These are phyloP conservation scores for Parachaetomium inaequale DNA, from an alignment of 495 filamentous ascomycete genomes.

Conservation along the genomic window DNA sequence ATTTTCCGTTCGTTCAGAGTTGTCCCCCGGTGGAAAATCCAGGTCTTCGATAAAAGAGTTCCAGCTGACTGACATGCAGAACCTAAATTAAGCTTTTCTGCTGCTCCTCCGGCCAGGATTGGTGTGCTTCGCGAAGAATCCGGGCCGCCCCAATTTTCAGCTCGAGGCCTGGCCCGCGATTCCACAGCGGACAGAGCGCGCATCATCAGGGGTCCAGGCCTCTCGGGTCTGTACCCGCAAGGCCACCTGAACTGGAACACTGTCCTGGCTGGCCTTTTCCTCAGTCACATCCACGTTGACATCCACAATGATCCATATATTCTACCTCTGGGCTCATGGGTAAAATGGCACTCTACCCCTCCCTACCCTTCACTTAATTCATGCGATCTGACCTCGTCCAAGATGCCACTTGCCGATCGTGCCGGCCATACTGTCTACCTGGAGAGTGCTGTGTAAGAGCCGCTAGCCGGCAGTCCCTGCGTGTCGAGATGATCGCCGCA, in stretches of 20 bases:
- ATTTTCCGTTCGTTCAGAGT: neutral
- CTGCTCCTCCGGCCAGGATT: neutral
- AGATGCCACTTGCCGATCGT: neutral
- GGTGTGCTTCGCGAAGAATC: conserved; percentile 3
- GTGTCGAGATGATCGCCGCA: neutral
- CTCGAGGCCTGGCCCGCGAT: neutral
- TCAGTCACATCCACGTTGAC: too few relatives aligned
- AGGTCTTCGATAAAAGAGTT: neutral
- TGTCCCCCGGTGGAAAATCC: neutral
- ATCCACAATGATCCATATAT: too few relatives aligned
- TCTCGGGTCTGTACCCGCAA: too few relatives aligned
- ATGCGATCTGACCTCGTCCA: neutral
- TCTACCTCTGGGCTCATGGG: too few relatives aligned
- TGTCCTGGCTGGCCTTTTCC: too few relatives aligned
- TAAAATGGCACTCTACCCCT: too few relatives aligned
- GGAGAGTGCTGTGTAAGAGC: too few relatives aligned
- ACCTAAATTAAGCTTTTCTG: neutral
- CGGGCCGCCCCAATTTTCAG: neutral
- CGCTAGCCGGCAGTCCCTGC: conserved; percentile 4
- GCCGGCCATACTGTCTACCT: too few relatives aligned
- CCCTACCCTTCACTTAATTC: too few relatives aligned
- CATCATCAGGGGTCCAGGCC: too few relatives aligned
- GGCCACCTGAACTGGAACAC: too few relatives aligned
- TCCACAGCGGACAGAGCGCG: too few relatives aligned
- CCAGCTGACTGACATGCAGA: neutral